phyloP scores from a whole-genome alignment of 176 grass and related monocot genomes.

The Bonia amplexicaulis region DNA sequence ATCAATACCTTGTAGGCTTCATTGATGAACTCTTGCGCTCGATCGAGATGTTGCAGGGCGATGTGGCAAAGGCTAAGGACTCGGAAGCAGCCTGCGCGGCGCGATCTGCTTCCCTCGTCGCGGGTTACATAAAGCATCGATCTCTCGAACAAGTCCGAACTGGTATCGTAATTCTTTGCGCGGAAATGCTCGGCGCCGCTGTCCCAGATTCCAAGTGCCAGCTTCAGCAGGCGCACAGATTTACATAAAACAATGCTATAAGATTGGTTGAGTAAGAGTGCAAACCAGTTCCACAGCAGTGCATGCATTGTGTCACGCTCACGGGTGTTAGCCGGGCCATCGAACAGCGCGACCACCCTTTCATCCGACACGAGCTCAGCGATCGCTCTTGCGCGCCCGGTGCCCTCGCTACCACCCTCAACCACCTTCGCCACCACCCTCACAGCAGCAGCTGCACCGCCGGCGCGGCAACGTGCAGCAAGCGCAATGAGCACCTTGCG shows the following conservation, averaged over 20 bases:
- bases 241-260: conserved; percentile 3
- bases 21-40: conserved; percentile 78
- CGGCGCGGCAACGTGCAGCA: conserved; percentile 43
- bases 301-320: conserved; percentile 73
- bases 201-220: conserved; percentile 32
- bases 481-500: conserved; percentile 57
- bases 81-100: conserved; percentile 74
- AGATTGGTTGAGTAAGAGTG: conserved; percentile 11
- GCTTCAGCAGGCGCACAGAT: not conserved
- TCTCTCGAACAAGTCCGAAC: conserved; percentile 78
- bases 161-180: conserved; percentile 55
- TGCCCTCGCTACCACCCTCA: conserved; percentile 35
- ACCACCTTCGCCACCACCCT: conserved; percentile 64
- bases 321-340: conserved; percentile 38
- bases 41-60: conserved; percentile 56
- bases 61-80: conserved; percentile 78
- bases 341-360: conserved; percentile 65
- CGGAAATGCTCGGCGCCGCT: conserved; percentile 81
- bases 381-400: conserved; percentile 46
- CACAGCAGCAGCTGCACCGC: conserved; percentile 50
- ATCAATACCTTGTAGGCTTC: conserved; percentile 66
- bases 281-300: conserved; percentile 85
- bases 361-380: conserved; percentile 77
- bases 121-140: conserved; percentile 84
- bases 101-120: conserved; percentile 66